A percentile compares a stretch with the other conserved stretches of the same genome.
These are phyloP conservation scores for Suhomyces bribrorum DNA, from an alignment of 1,139 yeast species.

Conservation along the genomic window DNA sequence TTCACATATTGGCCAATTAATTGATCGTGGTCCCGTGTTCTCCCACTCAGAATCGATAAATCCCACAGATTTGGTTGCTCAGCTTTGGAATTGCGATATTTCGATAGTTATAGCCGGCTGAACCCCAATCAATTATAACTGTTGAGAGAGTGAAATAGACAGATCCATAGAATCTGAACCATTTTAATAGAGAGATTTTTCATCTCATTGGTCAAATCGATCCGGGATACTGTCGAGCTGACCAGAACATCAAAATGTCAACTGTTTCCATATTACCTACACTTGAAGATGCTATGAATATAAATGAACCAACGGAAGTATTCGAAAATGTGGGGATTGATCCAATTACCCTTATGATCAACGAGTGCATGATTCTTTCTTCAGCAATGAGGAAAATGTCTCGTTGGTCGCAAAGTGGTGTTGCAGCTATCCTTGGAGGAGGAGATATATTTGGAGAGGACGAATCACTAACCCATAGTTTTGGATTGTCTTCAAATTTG, in stretches of 20 bases:
- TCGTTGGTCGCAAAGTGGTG: slow-evolving; percentile 82
- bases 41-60: not conserved
- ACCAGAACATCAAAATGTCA: too few species aligned
- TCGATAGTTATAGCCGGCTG: not conserved
- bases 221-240: too few species aligned
- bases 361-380: slow-evolving; percentile 84
- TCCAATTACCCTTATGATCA: slow-evolving; percentile 80
- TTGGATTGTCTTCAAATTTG: slow-evolving; percentile 26
- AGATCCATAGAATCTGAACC: too few species aligned
- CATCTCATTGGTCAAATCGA: too few species aligned
- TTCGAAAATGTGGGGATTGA: slow-evolving; percentile 51
- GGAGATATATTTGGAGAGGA: slow-evolving; percentile 42
- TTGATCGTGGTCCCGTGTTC: not conserved
- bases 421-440: slow-evolving; percentile 81
- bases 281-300: not conserved
- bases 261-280: slow-evolving; percentile 5
- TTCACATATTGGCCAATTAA: not conserved
- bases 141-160: not conserved
- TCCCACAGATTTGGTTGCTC: not conserved
- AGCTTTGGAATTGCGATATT: not conserved
- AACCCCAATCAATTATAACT: too few species aligned
- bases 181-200: too few species aligned
- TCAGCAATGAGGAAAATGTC: slow-evolving; percentile 90
- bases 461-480: slow-evolving; percentile 30
- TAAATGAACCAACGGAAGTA: not conserved